Percentiles rank a stretch among this genome's conserved stretches.
Evolutionary conservation across 768 basidiomycete species (phyloP).

Genomic region (Auricularia sp.): DNA sequence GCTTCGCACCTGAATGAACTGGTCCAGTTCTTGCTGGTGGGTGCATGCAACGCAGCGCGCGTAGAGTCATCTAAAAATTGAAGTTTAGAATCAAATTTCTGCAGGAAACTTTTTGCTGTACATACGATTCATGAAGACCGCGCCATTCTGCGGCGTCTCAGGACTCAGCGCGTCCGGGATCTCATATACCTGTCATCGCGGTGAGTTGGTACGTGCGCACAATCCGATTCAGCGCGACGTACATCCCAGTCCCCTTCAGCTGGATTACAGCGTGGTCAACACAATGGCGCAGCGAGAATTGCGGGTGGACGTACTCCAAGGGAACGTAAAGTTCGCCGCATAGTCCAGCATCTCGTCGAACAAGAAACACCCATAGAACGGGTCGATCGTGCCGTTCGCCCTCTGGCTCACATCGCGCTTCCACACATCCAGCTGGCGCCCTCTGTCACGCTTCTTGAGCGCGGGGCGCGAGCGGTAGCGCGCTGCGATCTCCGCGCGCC

Average conservation of each 20-base stretch:
- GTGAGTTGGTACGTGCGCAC: slow-evolving; percentile 42
- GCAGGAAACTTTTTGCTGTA: neutral
- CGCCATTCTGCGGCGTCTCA: slow-evolving; percentile 37
- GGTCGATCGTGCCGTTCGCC: slow-evolving; percentile 38
- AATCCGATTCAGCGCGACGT: neutral
- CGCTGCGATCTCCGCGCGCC: neutral
- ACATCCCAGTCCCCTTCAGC: neutral
- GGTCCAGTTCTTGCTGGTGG: slow-evolving; percentile 42
- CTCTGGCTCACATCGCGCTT: slow-evolving; percentile 40
- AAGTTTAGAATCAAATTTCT: neutral
- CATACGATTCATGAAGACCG: slow-evolving; percentile 54
- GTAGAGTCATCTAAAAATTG: slow-evolving; percentile 35
- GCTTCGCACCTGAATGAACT: slow-evolving; percentile 26
- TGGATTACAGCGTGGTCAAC: neutral
- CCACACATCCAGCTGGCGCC: slow-evolving; percentile 7
- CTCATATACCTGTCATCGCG: slow-evolving; percentile 1
- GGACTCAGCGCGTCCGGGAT: slow-evolving; percentile 30
- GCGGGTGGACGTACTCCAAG: slow-evolving; percentile 31
- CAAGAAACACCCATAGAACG: slow-evolving; percentile 50
- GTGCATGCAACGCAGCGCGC: slow-evolving; percentile 58
- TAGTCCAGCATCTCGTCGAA: slow-evolving; percentile 61
- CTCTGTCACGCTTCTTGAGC: slow-evolving; percentile 4
- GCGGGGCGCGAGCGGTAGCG: neutral
- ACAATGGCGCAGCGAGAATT: slow-evolving; percentile 6
- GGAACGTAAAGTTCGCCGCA: slow-evolving; percentile 59